A percentile compares a stretch with the other conserved stretches of the same genome.
Conservation (phyloP, 257 asterid species). For the Buddleja alternifolia region DNA sequence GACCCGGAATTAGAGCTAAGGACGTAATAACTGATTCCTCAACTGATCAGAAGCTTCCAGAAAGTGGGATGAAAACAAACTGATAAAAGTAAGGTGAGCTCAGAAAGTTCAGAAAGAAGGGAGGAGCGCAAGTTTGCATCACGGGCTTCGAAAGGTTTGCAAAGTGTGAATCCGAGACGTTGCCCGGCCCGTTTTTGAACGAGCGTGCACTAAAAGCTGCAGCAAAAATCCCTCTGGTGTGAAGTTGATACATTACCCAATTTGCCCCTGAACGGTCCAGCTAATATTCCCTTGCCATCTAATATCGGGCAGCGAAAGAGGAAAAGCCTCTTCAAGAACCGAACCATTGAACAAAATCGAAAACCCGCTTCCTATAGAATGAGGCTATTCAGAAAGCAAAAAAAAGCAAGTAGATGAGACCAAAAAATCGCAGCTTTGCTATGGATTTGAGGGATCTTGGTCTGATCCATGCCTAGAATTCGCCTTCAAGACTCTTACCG, state of each 20-base stretch:
- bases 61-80: slow-evolving; percentile 25
- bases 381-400: slow-evolving; percentile 24
- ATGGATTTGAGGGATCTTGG: slow-evolving; percentile 47
- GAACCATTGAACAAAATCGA: slow-evolving; percentile 1
- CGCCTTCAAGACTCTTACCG: slow-evolving; percentile 47
- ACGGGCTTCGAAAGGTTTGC: slow-evolving; percentile 44
- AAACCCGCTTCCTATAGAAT: slow-evolving; percentile 5
- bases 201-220: slow-evolving; percentile 31
- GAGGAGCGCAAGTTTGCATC: slow-evolving; percentile 18
- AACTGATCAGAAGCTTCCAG: slow-evolving; percentile 33
- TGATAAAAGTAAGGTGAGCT: slow-evolving; percentile 2
- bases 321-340: slow-evolving; percentile 6
- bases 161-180: slow-evolving; percentile 24
- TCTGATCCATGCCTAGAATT: slow-evolving; percentile 45
- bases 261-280: slow-evolving; percentile 3
- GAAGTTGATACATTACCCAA: slow-evolving; percentile 15
- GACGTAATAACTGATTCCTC: slow-evolving; percentile 15
- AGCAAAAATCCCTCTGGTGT: neutral
- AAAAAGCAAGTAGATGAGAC: slow-evolving; percentile 7
- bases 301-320: slow-evolving; percentile 19
- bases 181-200: slow-evolving; percentile 20
- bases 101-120: slow-evolving; percentile 20
- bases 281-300: slow-evolving; percentile 27
- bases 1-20: neutral
- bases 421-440: slow-evolving; percentile 31